phyloP scores from a whole-genome alignment of 2,329 filamentous ascomycete species.

The Colletotrichum simmondsii region DNA sequence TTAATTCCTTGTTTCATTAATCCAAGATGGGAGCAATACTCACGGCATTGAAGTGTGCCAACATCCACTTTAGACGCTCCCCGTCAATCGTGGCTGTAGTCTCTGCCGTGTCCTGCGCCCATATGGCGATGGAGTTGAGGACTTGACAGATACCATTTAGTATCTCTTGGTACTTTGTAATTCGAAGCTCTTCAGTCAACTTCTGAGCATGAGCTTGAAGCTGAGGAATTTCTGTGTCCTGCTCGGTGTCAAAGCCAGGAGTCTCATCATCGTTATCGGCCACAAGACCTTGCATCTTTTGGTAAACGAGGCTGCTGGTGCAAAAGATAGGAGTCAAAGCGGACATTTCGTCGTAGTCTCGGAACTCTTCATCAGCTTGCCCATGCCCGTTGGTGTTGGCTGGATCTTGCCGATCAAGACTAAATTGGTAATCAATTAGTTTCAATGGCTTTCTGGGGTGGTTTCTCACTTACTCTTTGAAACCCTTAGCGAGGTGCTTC shows the following conservation, averaged over 20 bases:
- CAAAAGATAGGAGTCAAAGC: slow-evolving; percentile 70
- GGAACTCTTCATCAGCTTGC: slow-evolving; percentile 29
- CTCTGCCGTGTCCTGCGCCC: neutral
- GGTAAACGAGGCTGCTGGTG: slow-evolving; percentile 71
- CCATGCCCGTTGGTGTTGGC: neutral
- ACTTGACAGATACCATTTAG: neutral
- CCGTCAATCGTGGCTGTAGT: neutral
- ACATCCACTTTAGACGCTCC: neutral
- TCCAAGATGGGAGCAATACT: neutral
- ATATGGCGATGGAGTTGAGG: slow-evolving; percentile 11
- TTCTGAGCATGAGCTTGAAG: slow-evolving; percentile 60
- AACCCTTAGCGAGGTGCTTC: slow-evolving; percentile 36
- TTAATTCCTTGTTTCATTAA: neutral
- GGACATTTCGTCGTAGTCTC: slow-evolving; percentile 69
- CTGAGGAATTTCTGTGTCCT: slow-evolving; percentile 70
- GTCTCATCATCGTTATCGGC: slow-evolving; percentile 41
- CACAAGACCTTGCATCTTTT: slow-evolving; percentile 64
- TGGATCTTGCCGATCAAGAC: neutral
- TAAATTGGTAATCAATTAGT: slow-evolving; percentile 53
- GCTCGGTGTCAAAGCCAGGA: slow-evolving; percentile 60
- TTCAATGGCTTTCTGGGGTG: slow-evolving; percentile 40
- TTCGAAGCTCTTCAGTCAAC: slow-evolving; percentile 14
- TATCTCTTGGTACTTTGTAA: slow-evolving; percentile 1
- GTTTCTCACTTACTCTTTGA: slow-evolving; percentile 60
- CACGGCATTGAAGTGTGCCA: neutral